These are phyloP conservation scores for Aspergillus glaucus DNA, from an alignment of 2,329 filamentous ascomycete genomes.

Conservation along the genomic window DNA sequence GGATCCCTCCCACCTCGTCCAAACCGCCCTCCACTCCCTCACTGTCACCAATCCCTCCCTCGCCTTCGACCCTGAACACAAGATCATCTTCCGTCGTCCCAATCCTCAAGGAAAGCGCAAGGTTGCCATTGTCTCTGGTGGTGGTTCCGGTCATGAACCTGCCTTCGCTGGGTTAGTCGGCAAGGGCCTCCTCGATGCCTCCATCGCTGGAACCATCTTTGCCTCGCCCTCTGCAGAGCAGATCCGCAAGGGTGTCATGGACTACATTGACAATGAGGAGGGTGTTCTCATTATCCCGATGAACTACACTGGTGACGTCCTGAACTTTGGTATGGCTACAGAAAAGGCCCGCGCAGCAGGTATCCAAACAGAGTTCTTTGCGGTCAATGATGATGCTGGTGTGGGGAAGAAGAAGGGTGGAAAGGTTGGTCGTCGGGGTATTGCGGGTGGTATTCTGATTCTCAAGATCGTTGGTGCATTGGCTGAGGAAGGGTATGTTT, in stretches of 20 bases:
- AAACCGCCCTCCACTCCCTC: constrained; percentile 66
- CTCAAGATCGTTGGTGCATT: constrained; percentile 82
- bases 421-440: constrained; percentile 87
- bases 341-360: constrained; percentile 84
- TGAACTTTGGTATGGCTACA: constrained; percentile 90
- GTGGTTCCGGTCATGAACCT: constrained; percentile 85
- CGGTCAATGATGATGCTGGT: constrained; percentile 86
- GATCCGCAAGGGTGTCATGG: constrained; percentile 67
- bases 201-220: constrained; percentile 82
- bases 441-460: constrained; percentile 87
- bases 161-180: constrained; percentile 83
- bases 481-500: constrained; percentile 59
- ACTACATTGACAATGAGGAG: constrained; percentile 61
- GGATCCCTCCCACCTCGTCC: constrained; percentile 72
- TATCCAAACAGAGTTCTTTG: constrained; percentile 75
- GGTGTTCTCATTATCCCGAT: constrained; percentile 88
- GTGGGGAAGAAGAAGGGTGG: constrained; percentile 75
- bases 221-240: constrained; percentile 77
- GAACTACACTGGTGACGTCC: constrained; percentile 86
- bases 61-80: constrained; percentile 70
- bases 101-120: constrained; percentile 46
- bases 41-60: constrained; percentile 80
- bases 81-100: constrained; percentile 72
- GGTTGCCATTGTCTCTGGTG: constrained; percentile 80
- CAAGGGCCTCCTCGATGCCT: constrained; percentile 68